phyloP scores from a whole-genome alignment of 169 alveolate genomes.

The Plasmodium fragile region DNA sequence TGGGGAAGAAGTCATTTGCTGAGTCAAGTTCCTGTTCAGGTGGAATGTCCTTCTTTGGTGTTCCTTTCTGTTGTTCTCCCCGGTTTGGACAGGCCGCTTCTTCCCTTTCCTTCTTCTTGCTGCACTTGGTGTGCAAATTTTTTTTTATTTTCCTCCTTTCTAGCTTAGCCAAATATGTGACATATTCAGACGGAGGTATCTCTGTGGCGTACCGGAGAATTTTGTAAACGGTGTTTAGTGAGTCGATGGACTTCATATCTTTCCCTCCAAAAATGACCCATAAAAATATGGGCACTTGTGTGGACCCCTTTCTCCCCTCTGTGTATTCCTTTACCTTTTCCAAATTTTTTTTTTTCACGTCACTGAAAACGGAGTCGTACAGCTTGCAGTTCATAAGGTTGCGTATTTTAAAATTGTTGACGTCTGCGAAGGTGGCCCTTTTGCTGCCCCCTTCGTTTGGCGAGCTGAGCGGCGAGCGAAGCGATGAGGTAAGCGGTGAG shows the following conservation, averaged over 20 bases:
- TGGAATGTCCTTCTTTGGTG: not conserved
- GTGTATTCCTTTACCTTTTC: slow-evolving; percentile 24
- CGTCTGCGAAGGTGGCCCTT: not conserved
- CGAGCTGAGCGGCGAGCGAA: not conserved
- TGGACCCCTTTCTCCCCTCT: not conserved
- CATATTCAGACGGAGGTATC: slow-evolving; percentile 68
- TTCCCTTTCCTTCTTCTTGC: not conserved
- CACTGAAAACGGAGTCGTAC: slow-evolving; percentile 45
- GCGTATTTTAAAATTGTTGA: slow-evolving; percentile 63
- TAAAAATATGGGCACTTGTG: slow-evolving; percentile 33
- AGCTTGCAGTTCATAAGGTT: slow-evolving; percentile 18
- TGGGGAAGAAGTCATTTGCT: not conserved
- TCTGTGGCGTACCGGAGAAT: slow-evolving; percentile 68
- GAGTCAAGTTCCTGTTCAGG: not conserved
- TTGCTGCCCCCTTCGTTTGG: not conserved
- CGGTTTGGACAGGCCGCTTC: not conserved
- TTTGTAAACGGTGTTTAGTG: slow-evolving; percentile 53
- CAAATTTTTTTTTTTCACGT: slow-evolving; percentile 27
- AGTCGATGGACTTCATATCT: slow-evolving; percentile 74
- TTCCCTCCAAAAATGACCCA: slow-evolving; percentile 76
- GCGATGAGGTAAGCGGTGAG: not conserved
- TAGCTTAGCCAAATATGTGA: slow-evolving; percentile 28
- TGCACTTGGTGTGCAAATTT: not conserved
- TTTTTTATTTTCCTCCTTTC: slow-evolving; percentile 41
- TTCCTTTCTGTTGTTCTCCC: not conserved